Base-by-base conservation (phyloP, 805 yeast species). In the Kodamaea hsintzibuensis region DNA sequence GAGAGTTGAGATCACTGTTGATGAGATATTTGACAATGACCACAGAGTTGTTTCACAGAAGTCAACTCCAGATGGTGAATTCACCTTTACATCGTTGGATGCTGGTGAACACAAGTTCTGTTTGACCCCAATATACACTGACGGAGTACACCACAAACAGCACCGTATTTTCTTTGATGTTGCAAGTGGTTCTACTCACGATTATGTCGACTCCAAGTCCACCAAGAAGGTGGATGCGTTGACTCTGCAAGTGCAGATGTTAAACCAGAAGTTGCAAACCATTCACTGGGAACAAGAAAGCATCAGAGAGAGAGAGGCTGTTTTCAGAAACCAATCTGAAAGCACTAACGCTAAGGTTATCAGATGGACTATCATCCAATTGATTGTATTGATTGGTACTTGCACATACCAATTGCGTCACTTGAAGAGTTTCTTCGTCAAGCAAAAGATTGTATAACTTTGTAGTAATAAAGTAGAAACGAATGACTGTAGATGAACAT, bases 101-200 rank as follows among this genome's bases (percentile, higher is more conserved):
- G 76, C 86, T 9, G 97, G 97, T 39, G 96, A 89, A 67, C 97
- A 91, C 76, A 79, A 80, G 62, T 79, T 92, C 62, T 91, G 98
- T 72, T 74, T 91, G 61, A 73, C 71, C 18, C 83, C 84, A 25
- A 61, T 69, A 16, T 69, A 84, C 84, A 42, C 84, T 84, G 90
- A 88, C 51, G 88, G 91, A 85, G 78, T 88, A 63, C 77, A 82
- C 55, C 81, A 82, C 63, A 76, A 78, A 56, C 72, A 71, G 55
- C 86, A 90, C 61, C 82, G 95, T 68, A 79, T 93, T 48, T 83
- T 83, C 66, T 77, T 91, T 52, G 96, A 89, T 67, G 74, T 90
- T 55, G 88, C 82, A 13, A 74, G 83, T 39, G 90, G 89, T n/a
- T 81, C 84, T 27, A 78, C 86, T 39, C 72, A 73, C 56, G 83